Evolutionary conservation across 116 monocot species (phyloP), one percentile per base, ranked within the genome.

Genomic region (Posidonia oceanica): DNA sequence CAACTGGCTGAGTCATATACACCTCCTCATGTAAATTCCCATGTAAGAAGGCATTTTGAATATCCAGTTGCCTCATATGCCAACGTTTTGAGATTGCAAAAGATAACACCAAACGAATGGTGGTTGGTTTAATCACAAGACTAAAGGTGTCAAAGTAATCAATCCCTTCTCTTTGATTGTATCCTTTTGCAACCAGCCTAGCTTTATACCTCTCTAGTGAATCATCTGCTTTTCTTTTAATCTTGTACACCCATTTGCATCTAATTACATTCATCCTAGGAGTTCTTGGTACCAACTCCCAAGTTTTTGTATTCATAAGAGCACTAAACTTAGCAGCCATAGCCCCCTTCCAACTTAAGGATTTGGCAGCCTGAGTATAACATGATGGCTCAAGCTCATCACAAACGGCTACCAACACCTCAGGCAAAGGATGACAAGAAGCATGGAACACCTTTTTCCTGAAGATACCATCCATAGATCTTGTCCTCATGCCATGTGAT

Each of bases 141-240:
- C 61, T 62, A 62, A 62, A 62, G 10, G 61, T 62, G 6, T 62
- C 61, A 36, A 10, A 12, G n/a, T 1, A 62, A 62, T 62, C 61
- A 0, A 15, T 22, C 17, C 61, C 61, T 2, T 12, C 61, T 15
- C 17, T 10, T 2, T 62, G 61, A 3, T 62, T 12, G 2, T 0
- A 62, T 7, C 61, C 61, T 0, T 36, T 62, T 0, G 29, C 29
- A 29, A 29, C 29, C 29, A 29, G 29, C 29, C 29, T 29, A 0
- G 29, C 29, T 29, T 62, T 62, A 62, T 15, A 62, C 7, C 17
- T 12, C 0, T 62, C n/a, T 0, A 62, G 0, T 7, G n/a, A 22
- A 2, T 2, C 61, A 20, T 62, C 17, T 10, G 61, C 8, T 11
- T 62, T 62, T 2, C 18, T 7, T 36, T 62, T 62, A 2, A 62